Conservation (phyloP, 306 rosid genomes). For the Quercus parvula region DNA sequence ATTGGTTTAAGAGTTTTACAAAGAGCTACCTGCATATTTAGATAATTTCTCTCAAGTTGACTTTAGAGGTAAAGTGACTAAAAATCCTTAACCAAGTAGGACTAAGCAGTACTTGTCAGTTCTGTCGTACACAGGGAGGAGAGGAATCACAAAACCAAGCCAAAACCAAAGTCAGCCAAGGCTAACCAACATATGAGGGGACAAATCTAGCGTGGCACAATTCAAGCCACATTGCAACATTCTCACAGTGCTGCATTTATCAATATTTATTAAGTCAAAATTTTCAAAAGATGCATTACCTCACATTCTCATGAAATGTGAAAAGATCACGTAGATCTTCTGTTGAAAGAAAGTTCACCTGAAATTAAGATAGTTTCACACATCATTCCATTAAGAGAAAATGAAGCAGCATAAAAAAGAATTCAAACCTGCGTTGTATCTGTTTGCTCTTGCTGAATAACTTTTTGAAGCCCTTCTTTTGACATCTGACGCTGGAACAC, state of each 20-base stretch:
- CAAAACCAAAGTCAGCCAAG: no score
- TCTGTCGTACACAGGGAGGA: no score
- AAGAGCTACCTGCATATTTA: no score
- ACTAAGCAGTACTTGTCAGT: no score
- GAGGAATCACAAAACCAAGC: no score
- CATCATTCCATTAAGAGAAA: conserved; percentile 20
- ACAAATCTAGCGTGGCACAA: no score
- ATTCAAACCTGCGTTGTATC: conserved; percentile 60
- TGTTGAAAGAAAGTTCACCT: conserved; percentile 75
- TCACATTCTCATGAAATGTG: conserved; percentile 64
- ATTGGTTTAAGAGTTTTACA: no score
- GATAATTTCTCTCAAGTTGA: no score
- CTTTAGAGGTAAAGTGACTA: no score
- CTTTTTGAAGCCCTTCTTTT: conserved; percentile 98
- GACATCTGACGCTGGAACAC: conserved; percentile 99
- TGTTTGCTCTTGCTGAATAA: conserved; percentile 80
- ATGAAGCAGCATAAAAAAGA: conserved; percentile 19
- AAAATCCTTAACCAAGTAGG: no score
- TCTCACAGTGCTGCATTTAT: background rate
- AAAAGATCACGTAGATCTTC: conserved; percentile 94
- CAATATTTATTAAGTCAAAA: conserved; percentile 10
- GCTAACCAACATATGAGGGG: no score
- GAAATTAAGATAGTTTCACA: conserved; percentile 24
- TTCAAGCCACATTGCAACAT: background rate
- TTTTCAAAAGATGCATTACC: conserved; percentile 41